phyloP scores from a whole-genome alignment of 2,329 filamentous ascomycete genomes.

The Colletotrichum cereale region DNA sequence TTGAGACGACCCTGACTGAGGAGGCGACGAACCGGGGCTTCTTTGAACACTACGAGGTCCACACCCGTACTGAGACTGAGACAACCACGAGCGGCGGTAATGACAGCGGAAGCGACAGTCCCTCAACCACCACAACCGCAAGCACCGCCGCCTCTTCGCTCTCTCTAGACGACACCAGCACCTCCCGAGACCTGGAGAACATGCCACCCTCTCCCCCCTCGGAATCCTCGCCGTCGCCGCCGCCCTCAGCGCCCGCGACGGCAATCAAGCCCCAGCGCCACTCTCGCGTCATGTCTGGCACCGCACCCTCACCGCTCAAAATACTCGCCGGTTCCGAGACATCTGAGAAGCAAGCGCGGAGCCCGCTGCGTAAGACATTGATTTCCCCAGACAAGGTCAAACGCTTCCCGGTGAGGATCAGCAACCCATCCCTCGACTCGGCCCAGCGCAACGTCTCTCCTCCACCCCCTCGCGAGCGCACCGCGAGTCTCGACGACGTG shows the following conservation, averaged over 20 bases:
- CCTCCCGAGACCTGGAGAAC: conserved; percentile 61
- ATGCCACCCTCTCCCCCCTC: conserved; percentile 57
- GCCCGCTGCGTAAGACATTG: conserved; percentile 55
- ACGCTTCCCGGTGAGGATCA: conserved; percentile 72
- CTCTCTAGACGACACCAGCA: conserved; percentile 49
- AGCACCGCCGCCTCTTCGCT: conserved; percentile 39
- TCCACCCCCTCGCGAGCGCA: conserved; percentile 48
- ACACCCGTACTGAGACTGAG: conserved; percentile 47
- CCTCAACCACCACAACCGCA: conserved; percentile 36
- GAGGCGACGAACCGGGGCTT: conserved; percentile 47
- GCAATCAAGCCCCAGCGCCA: conserved; percentile 52
- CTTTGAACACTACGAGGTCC: conserved; percentile 52
- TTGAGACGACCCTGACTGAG: conserved; percentile 30
- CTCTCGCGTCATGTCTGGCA: conserved; percentile 69
- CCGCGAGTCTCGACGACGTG: conserved; percentile 65
- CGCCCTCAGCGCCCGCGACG: conserved; percentile 31
- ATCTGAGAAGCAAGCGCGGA: conserved; percentile 49
- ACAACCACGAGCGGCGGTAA: conserved; percentile 39
- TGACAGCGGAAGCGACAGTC: conserved; percentile 39
- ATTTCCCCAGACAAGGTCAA: conserved; percentile 57
- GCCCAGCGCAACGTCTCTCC: conserved; percentile 30
- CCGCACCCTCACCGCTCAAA: conserved; percentile 69
- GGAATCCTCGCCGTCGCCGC: conserved; percentile 37
- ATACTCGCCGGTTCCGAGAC: conserved; percentile 57
- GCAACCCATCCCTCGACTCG: conserved; percentile 46